Percentiles rank a stretch among this genome's conserved stretches.
Conservation (phyloP, 495 filamentous ascomycete species). For the Xylaria flabelliformis region DNA sequence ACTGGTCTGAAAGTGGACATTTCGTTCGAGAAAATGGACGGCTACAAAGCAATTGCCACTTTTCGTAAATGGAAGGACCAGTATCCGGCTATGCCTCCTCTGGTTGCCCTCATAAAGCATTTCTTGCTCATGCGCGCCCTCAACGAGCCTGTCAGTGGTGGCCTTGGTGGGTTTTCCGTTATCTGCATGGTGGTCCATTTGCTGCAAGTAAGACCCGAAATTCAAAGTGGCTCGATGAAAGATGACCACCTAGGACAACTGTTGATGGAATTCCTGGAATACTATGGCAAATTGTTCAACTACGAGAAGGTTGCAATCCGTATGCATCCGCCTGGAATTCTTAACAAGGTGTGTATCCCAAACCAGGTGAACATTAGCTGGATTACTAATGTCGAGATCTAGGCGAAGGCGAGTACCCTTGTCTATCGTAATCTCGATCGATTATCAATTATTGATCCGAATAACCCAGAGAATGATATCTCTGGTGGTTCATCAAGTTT, state of each 20-base stretch:
- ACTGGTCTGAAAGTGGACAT: constrained; percentile 85
- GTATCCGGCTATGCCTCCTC: constrained; percentile 81
- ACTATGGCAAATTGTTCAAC: constrained; percentile 84
- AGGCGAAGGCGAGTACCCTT: constrained; percentile 45
- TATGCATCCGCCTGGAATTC: constrained; percentile 72
- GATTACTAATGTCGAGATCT: constrained; percentile 32
- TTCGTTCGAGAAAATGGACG: constrained; percentile 90
- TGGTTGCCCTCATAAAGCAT: constrained; percentile 90
- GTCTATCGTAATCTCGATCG: constrained; percentile 58
- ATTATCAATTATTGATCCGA: constrained; percentile 87
- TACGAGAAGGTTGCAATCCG: constrained; percentile 69
- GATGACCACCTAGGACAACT: constrained; percentile 75
- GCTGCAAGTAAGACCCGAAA: constrained; percentile 75
- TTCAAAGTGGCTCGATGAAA: constrained; percentile 61
- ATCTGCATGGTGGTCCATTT: constrained; percentile 91
- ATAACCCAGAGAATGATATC: constrained; percentile 82
- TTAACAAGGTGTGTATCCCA: constrained; percentile 69
- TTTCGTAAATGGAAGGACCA: constrained; percentile 77
- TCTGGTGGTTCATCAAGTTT: constrained; percentile 78
- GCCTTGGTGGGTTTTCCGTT: constrained; percentile 92
- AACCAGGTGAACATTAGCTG: neutral
- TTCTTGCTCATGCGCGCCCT: constrained; percentile 85
- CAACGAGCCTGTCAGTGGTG: constrained; percentile 88
- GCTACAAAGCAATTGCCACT: constrained; percentile 76
- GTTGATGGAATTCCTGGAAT: constrained; percentile 83